Conservation (phyloP, 2,329 filamentous ascomycete genomes). For the Microcyclosporella mali region DNA sequence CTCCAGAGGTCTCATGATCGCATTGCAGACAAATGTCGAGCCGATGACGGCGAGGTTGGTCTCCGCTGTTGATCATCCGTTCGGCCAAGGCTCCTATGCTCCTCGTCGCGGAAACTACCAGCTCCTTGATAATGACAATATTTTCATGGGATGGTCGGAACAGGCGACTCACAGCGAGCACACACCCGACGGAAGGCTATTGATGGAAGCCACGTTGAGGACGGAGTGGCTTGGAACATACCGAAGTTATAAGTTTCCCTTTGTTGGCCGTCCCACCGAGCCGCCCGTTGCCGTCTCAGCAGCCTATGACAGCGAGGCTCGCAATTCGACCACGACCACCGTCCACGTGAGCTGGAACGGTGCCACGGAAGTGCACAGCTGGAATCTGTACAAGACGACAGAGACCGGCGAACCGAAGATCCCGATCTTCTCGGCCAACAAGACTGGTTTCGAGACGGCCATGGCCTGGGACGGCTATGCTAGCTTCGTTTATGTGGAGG, state of each 20-base stretch:
- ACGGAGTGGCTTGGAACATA: slow-evolving; percentile 41
- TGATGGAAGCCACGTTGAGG: slow-evolving; percentile 41
- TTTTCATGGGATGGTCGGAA: slow-evolving; percentile 46
- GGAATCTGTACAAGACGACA: slow-evolving; percentile 16
- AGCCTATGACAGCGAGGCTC: slow-evolving; percentile 8
- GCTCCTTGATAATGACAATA: slow-evolving; percentile 46
- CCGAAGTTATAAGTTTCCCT: slow-evolving; percentile 45
- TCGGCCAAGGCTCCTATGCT: slow-evolving; percentile 35
- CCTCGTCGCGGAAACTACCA: slow-evolving; percentile 33
- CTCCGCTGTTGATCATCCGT: slow-evolving; percentile 11
- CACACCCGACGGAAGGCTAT: slow-evolving; percentile 37
- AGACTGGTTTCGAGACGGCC: slow-evolving; percentile 15
- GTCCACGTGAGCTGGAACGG: slow-evolving; percentile 49
- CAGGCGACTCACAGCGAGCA: slow-evolving; percentile 32
- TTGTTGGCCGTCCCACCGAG: slow-evolving; percentile 31
- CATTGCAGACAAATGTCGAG: slow-evolving; percentile 10
- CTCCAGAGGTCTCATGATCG: slow-evolving; percentile 17
- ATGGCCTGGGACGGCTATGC: slow-evolving; percentile 15
- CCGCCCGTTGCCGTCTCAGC: slow-evolving; percentile 32
- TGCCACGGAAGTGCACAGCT: slow-evolving; percentile 28
- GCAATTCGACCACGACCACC: slow-evolving; percentile 21
- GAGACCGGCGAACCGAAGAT: slow-evolving; percentile 9
- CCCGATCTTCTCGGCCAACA: slow-evolving; percentile 7
- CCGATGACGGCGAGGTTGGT: slow-evolving; percentile 11
- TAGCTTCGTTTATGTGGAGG: slow-evolving; percentile 14